Base-by-base conservation (phyloP, 345 rosid species). In the Boechera divaricarpa region DNA sequence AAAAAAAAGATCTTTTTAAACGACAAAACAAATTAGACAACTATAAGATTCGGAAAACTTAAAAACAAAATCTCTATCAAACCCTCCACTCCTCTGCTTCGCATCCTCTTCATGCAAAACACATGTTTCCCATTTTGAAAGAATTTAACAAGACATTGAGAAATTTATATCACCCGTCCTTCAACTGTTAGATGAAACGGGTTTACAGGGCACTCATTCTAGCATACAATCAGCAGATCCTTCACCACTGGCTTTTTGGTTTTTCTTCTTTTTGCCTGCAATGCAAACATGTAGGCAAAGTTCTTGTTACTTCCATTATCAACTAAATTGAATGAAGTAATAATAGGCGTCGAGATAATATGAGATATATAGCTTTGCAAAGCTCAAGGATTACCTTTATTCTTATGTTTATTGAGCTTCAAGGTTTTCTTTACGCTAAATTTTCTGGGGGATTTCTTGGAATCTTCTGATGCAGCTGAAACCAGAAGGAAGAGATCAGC, bases 351-450 rank as follows among this genome's bases (percentile, higher is more conserved):
- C 6, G 28, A 29, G 5, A 16, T 28, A 45, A 26, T 5, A 26
- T 6, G 31, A 65, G 44, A 39, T 33, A 48, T 36, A 59, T 36
- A 58, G 60, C 4, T 16, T 60, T 28, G 73, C 41, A 77, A 78
- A 26, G 26, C 21, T n/a, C 26, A 65, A 48, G 29, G 24, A 4
- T 67, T 65, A 81, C 91, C 87, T 65, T 74, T 84, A n/a, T 70
- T 70, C 75, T 84, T 88, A 64, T 80, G 9, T 56, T 57, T 82
- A 65, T 79, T 85, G 61, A 90, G 85, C 83, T 82, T 88, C 76
- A 86, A 57, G 21, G 69, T 84, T 82, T 87, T 91, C 86, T 81
- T 83, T 77, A 87, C 61, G 18, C 83, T 72, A 71, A 85, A 83
- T 36, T 76, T 85, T 26, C 49, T 57, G 0, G 84, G 52, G 0